Base-by-base conservation (phyloP, 441 rosid genomes). In the Raphanus hybrid region DNA sequence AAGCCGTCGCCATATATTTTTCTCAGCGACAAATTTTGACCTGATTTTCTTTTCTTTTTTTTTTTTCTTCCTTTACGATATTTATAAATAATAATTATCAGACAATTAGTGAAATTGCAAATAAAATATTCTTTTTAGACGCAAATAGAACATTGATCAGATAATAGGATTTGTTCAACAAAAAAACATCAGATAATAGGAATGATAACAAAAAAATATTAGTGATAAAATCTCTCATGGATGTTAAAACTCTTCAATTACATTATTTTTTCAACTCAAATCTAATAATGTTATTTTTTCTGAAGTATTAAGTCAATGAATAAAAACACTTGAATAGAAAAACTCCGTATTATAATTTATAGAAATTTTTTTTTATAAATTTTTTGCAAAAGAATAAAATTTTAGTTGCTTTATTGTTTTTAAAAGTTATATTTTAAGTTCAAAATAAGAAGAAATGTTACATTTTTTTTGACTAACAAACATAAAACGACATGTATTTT, bases 1-100 rank as follows among this genome's bases (percentile, higher is more conserved):
- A 26, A 62, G 62, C 67, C 61, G 23, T 78, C 70, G 60, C 61
- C 82, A 79, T 79, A 79, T 79, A n/a, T 63, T 69, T 41, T 62
- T 55, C 35, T 29, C 26, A 0, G 9, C 41, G 67, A 74, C 39
- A 41, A 54, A 69, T 69, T 37, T 63, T 8, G 63, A 63, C 66
- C 82, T 11, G 55, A 27, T 15, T 27, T 77, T 71, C 15, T 10
- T 18, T 63, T 71, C 8, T 4, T 18, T 69, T 39, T 35, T 7
- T 43, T 50, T 39, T 37, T 6, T 12, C 14, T 8, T 29, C 8
- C 27, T 26, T 59, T 23, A 58, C 3, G 34, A 52, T 52, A 15
- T 15, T 54, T 7, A 16, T 54, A 16, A 54, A 54, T 15, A 54
- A 54, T 6, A 54, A 54, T 52, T 14, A 52, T 6, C 11, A 7